A percentile compares a stretch with the other conserved stretches of the same genome.
Conservation (phyloP, 2,329 filamentous ascomycete genomes). For the Dactylellina haptotyla region DNA sequence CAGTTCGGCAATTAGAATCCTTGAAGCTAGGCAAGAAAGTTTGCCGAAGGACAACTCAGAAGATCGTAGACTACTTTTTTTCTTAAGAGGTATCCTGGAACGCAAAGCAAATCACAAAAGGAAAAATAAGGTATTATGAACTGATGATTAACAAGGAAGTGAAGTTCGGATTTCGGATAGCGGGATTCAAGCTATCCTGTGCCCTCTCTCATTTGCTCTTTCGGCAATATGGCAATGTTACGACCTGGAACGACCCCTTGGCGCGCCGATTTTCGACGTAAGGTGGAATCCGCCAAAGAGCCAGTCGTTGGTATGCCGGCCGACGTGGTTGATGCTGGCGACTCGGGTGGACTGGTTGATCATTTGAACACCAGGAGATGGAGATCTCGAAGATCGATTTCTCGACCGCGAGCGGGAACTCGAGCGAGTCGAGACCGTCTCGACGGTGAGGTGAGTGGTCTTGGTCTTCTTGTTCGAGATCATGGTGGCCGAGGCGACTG, state of each 20-base stretch:
- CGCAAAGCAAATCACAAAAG: too few species aligned
- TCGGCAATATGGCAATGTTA: background rate
- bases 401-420: slow-evolving; percentile 30
- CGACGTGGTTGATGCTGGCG: slow-evolving; percentile 52
- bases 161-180: background rate
- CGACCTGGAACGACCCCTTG: slow-evolving; percentile 38
- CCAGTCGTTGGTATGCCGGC: slow-evolving; percentile 52
- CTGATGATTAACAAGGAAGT: background rate
- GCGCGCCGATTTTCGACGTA: slow-evolving; percentile 46
- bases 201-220: too few species aligned
- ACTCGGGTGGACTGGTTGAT: slow-evolving; percentile 39
- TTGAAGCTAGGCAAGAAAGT: background rate
- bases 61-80: too few species aligned
- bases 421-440: slow-evolving; percentile 12
- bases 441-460: slow-evolving; percentile 37
- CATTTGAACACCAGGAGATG: slow-evolving; percentile 25
- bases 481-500: slow-evolving; percentile 18
- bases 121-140: background rate
- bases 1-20: slow-evolving; percentile 12
- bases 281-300: slow-evolving; percentile 54
- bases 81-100: too few species aligned
- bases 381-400: slow-evolving; percentile 11
- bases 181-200: background rate
- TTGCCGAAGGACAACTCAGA: slow-evolving; percentile 1
- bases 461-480: slow-evolving; percentile 37